A percentile compares a stretch with the other conserved stretches of the same genome.
Evolutionary conservation across 768 basidiomycete genomes (phyloP).

Genomic region (Mycena rosella): DNA sequence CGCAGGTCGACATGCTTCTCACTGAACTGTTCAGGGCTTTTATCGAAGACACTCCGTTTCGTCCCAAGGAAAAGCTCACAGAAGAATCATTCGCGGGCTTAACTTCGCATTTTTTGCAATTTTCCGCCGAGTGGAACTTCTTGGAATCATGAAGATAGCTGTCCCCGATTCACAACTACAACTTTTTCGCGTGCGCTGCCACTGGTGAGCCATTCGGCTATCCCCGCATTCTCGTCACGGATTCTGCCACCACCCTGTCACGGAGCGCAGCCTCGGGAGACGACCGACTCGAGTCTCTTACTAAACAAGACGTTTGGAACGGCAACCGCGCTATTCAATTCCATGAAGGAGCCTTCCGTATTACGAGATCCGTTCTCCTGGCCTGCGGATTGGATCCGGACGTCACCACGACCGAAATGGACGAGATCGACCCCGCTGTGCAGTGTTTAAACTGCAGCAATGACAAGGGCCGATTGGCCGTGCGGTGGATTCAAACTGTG

Average conservation of each 20-base stretch:
- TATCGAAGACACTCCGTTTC: constrained; percentile 23
- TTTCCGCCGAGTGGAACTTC: constrained; percentile 19
- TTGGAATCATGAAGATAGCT: constrained; percentile 15
- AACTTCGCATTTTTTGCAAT: neutral
- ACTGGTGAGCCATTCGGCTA: neutral
- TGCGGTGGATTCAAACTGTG: constrained; percentile 24
- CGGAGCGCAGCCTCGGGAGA: too few relatives aligned
- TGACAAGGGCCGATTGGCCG: constrained; percentile 1
- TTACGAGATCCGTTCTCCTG: constrained; percentile 6
- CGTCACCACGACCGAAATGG: constrained; percentile 24
- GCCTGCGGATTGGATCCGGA: constrained; percentile 28
- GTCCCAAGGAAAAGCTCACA: constrained; percentile 26
- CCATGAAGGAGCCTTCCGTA: neutral
- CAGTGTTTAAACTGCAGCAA: constrained; percentile 25
- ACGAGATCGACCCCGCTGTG: constrained; percentile 25
- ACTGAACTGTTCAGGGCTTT: constrained; percentile 24
- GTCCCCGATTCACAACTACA: constrained; percentile 13
- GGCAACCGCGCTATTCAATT: neutral
- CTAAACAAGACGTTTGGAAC: constrained; percentile 15
- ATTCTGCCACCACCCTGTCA: neutral
- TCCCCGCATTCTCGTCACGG: constrained; percentile 20
- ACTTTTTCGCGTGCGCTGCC: constrained; percentile 22
- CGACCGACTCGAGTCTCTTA: neutral
- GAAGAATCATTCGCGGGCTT: constrained; percentile 23
- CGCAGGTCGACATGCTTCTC: constrained; percentile 12